phyloP scores from a whole-genome alignment of 192 early-diverging fungal species.

The Allomyces arbusculus region DNA sequence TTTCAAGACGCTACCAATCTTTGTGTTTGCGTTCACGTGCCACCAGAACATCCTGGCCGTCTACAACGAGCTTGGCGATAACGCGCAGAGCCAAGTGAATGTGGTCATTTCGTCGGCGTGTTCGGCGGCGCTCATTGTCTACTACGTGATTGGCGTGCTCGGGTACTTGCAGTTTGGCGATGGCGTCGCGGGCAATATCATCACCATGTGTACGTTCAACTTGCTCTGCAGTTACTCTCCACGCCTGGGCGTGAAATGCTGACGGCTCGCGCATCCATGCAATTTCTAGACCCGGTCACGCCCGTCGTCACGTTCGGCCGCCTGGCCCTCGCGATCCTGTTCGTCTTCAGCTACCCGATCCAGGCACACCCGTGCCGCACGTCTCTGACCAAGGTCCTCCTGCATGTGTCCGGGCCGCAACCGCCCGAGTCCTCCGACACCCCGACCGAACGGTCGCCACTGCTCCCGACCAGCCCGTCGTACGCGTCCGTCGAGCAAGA shows the following conservation, averaged over 20 bases:
- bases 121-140: conserved; percentile 48
- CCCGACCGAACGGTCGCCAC: not conserved
- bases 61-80: conserved; percentile 83
- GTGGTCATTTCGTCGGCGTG: conserved; percentile 55
- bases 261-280: too few relatives aligned
- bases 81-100: conserved; percentile 45
- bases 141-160: conserved; percentile 65
- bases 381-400: conserved; percentile 68
- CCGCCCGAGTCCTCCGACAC: not conserved
- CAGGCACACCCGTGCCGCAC: conserved; percentile 82
- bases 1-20: conserved; percentile 70
- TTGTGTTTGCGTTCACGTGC: conserved; percentile 96
- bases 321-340: conserved; percentile 67
- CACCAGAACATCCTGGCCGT: conserved; percentile 69
- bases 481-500: not conserved
- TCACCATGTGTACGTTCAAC: conserved; percentile 56
- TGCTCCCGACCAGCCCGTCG: not conserved
- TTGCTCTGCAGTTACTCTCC: too few relatives aligned
- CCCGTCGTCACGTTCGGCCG: conserved; percentile 63
- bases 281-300: conserved; percentile 32
- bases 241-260: too few relatives aligned
- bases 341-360: conserved; percentile 78
- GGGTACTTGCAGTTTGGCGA: conserved; percentile 89
- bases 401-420: not conserved
- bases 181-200: conserved; percentile 59